phyloP scores from a whole-genome alignment of 2,329 filamentous ascomycete species.

The Penicillium glabrum region DNA sequence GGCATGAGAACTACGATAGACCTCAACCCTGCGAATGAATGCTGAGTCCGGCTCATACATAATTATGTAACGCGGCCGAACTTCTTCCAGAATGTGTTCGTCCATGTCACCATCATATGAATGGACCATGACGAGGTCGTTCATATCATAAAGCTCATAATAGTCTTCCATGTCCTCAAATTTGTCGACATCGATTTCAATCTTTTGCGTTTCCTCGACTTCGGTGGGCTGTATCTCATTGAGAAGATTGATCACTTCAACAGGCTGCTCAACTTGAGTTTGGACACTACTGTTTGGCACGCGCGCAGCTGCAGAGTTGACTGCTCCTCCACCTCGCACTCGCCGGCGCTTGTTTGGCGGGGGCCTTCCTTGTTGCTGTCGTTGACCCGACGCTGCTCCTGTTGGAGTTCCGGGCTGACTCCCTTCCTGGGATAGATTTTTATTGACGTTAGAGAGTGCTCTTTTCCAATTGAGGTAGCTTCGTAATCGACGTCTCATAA shows the following conservation, averaged over 20 bases:
- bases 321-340: constrained; percentile 72
- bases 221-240: constrained; percentile 80
- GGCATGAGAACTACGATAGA: constrained; percentile 91
- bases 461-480: constrained; percentile 89
- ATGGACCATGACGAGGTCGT: constrained; percentile 83
- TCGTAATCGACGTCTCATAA: constrained; percentile 86
- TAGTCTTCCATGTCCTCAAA: constrained; percentile 89
- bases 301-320: constrained; percentile 59
- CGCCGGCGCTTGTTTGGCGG: constrained; percentile 85
- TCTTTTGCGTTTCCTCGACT: constrained; percentile 70
- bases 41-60: constrained; percentile 98
- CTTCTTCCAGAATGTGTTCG: constrained; percentile 92
- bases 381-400: constrained; percentile 16
- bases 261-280: constrained; percentile 73
- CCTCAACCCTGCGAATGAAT: constrained; percentile 91
- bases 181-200: constrained; percentile 68
- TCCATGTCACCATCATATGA: constrained; percentile 95
- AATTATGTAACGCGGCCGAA: constrained; percentile 89
- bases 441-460: constrained; percentile 81
- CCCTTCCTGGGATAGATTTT: constrained; percentile 35
- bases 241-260: constrained; percentile 78
- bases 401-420: constrained; percentile 22
- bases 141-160: constrained; percentile 88
- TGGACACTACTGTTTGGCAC: constrained; percentile 72
- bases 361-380: constrained; percentile 61